Evolutionary conservation across 2,329 filamentous ascomycete genomes (phyloP).

Genomic region (Didymosphaeria variabile): DNA sequence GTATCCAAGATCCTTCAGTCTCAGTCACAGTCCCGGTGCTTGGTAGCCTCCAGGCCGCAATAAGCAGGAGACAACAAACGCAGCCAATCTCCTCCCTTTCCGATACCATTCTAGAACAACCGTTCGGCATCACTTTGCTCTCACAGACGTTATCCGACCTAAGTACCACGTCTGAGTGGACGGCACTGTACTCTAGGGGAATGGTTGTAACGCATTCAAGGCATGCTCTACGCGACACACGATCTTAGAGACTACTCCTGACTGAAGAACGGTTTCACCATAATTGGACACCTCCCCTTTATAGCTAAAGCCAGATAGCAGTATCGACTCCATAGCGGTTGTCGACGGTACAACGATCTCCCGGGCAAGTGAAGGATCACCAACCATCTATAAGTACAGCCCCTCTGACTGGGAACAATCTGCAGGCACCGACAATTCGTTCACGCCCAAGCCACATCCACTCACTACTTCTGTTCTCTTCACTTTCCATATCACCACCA

Average conservation of each 20-base stretch:
- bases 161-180: neutral
- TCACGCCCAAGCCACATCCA: neutral
- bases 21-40: neutral
- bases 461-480: neutral
- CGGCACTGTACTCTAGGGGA: neutral
- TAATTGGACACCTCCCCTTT: neutral
- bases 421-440: neutral
- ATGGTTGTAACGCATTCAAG: neutral
- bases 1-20: neutral
- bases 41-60: neutral
- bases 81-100: neutral
- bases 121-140: neutral
- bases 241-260: neutral
- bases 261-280: no score
- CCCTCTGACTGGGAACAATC: neutral
- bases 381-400: slow-evolving; percentile 1
- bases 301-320: neutral
- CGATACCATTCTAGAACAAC: neutral
- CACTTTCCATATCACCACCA: neutral
- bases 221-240: neutral
- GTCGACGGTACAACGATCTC: neutral
- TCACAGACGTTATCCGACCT: neutral
- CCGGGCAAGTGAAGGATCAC: neutral
- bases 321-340: neutral
- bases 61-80: neutral